Percentiles rank a stretch among this genome's conserved stretches.
phyloP scores from a whole-genome alignment of 2,329 filamentous ascomycete genomes.

The Xylaria arbuscula region DNA sequence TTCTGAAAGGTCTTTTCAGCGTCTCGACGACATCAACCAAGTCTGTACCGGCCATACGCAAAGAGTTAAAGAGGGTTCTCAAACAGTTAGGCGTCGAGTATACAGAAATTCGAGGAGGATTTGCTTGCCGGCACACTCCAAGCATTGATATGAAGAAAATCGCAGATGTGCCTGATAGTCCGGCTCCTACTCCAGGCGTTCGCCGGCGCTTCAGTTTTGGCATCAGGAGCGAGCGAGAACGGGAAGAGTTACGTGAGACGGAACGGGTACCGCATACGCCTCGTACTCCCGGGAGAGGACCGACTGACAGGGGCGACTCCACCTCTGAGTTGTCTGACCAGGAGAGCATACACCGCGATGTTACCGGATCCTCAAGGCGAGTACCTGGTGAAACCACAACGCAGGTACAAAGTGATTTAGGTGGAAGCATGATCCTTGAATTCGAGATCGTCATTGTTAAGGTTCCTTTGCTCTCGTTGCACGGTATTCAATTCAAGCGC shows the following conservation, averaged over 20 bases:
- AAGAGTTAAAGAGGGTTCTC: constrained; percentile 90
- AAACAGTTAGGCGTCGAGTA: constrained; percentile 91
- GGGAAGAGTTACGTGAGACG: constrained; percentile 76
- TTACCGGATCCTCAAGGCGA: constrained; percentile 63
- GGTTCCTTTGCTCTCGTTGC: constrained; percentile 89
- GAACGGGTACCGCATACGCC: constrained; percentile 62
- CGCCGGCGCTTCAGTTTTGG: constrained; percentile 86
- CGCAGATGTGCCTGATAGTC: constrained; percentile 71
- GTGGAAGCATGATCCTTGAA: constrained; percentile 82
- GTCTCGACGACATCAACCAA: constrained; percentile 96
- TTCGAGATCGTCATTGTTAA: constrained; percentile 99
- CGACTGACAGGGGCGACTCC: constrained; percentile 78
- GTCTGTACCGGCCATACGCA: constrained; percentile 83
- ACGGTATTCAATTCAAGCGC: constrained; percentile 98
- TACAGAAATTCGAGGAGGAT: constrained; percentile 91
- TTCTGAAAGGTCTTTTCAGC: constrained; percentile 95
- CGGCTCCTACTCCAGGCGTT: constrained; percentile 68
- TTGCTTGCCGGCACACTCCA: constrained; percentile 86
- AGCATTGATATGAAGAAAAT: constrained; percentile 88
- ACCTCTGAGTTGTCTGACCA: constrained; percentile 85
- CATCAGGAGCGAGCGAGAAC: constrained; percentile 72
- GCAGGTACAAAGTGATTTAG: constrained; percentile 89
- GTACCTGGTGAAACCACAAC: constrained; percentile 89
- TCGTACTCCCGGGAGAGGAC: constrained; percentile 58
- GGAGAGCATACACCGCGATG: constrained; percentile 72